Base-by-base conservation (phyloP, 805 yeast genomes). In the Candida anglica region DNA sequence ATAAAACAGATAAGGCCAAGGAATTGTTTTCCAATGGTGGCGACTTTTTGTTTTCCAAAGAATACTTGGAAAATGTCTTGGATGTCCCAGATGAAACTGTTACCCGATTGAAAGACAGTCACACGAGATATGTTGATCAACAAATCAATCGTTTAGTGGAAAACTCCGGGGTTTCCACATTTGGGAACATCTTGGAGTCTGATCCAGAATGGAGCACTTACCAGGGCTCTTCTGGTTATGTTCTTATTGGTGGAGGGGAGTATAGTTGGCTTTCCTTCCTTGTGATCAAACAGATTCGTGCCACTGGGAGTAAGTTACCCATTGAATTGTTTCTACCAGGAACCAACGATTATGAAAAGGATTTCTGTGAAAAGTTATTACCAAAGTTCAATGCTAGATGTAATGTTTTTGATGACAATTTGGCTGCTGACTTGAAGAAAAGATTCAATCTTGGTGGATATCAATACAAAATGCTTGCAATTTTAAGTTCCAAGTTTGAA, bases 401-500 rank as follows among this genome's bases (percentile, higher is more conserved):
- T 59, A 60, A 67, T 33, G 46, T 71, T 15, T 66, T 74, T 16
- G 69, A 71, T 31, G 34, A 27, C 25, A 32, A 33, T 0, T 40
- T 57, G 15, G 34, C 48, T 3, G 19, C 21, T 1, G 35, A 42
- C n/a, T 41, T 54, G 25, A 32, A 37, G 1, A 13, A 29, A n/a
- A 35, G 46, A 28, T 53, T 47, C 29, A 41, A 42, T 16, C 45
- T 72, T 27, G 62, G 66, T 16, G 77, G 77, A 1, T 75, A 55
- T 46, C 79, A 74, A 50, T 72, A 63, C 50, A 75, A 75, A 44
- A 63, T 70, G 59, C 56, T 74, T 35, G 72, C 95, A 0, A 50
- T 86, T 24, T 58, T 86, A 39, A 77, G 81, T 11, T 83, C 94
- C 0, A 46, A 51, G 18, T 75, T 75, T 44, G 71, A 69, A 39